Evolutionary conservation across 805 yeast species (phyloP).

Genomic region (Yamadazyma laniorum): DNA sequence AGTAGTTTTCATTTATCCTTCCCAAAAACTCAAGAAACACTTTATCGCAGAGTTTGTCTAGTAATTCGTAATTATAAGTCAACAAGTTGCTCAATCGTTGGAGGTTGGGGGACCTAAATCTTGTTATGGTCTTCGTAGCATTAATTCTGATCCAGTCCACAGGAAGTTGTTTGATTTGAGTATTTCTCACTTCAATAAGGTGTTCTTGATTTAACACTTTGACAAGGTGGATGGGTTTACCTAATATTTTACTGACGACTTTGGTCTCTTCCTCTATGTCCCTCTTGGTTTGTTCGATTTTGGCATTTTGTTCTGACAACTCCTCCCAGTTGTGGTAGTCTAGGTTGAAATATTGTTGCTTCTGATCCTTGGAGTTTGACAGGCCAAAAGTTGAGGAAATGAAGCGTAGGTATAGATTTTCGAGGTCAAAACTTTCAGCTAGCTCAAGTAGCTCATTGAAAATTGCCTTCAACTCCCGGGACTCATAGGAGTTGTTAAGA

Average conservation of each 20-base stretch:
- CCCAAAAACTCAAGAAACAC: constrained; percentile 44
- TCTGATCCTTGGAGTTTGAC: constrained; percentile 41
- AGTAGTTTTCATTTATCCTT: constrained; percentile 30
- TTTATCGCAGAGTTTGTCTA: constrained; percentile 45
- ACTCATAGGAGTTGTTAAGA: constrained; percentile 24
- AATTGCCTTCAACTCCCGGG: constrained; percentile 33
- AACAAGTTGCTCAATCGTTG: constrained; percentile 49
- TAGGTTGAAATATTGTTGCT: constrained; percentile 42
- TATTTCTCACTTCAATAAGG: constrained; percentile 70
- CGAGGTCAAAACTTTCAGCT: constrained; percentile 24
- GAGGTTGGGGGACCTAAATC: constrained; percentile 69
- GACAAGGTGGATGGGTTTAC: constrained; percentile 53
- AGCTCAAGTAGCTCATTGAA: constrained; percentile 38
- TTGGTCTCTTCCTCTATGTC: constrained; percentile 54
- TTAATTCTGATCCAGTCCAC: constrained; percentile 73
- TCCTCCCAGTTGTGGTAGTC: constrained; percentile 33
- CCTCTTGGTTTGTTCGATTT: constrained; percentile 44
- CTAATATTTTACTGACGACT: constrained; percentile 43
- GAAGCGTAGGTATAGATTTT: constrained; percentile 42
- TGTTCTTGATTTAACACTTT: constrained; percentile 66
- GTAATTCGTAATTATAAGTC: constrained; percentile 59
- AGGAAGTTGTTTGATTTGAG: constrained; percentile 59
- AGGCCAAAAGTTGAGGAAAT: constrained; percentile 55
- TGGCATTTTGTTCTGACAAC: constrained; percentile 34
- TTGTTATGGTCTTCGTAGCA: constrained; percentile 62